Evolutionary conservation across 352 stramenopile genomes (phyloP).

Genomic region (Phytopythium chamaehyphon): DNA sequence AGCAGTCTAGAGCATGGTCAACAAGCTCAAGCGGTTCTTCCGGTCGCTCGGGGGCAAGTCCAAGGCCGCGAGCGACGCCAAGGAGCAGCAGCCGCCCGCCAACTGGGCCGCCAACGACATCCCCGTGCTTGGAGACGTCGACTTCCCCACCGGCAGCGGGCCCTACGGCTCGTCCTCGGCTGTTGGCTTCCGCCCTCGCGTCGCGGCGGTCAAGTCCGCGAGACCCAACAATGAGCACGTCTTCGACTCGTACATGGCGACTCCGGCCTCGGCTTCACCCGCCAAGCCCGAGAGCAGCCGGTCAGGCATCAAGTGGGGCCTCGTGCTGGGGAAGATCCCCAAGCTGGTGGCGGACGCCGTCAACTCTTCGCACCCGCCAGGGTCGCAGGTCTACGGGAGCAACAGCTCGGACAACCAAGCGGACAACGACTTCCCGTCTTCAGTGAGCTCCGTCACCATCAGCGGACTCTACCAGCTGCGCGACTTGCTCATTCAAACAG

Average conservation of each 20-base stretch:
- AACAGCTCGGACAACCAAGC: constrained; percentile 4
- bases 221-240: background rate
- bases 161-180: constrained; percentile 32
- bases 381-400: background rate
- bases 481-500: constrained; percentile 57
- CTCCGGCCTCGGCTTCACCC: background rate
- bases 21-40: constrained; percentile 52
- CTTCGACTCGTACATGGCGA: background rate
- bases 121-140: constrained; percentile 7
- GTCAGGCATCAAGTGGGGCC: constrained; percentile 27
- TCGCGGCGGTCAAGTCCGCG: background rate
- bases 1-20: constrained; percentile 23
- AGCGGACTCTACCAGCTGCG: constrained; percentile 2
- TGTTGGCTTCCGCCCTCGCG: constrained; percentile 17
- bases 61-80: constrained; percentile 13
- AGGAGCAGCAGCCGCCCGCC: background rate
- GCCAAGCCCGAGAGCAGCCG: background rate
- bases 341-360: constrained; percentile 42
- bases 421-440: constrained; percentile 22
- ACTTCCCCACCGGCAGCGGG: constrained; percentile 19
- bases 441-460: constrained; percentile 6
- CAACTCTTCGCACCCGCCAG: background rate
- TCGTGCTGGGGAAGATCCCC: constrained; percentile 31
- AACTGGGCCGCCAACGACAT: background rate
- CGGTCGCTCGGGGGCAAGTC: constrained; percentile 39